These are phyloP conservation scores for Sporothrix brunneoviolacea DNA, from an alignment of 2,329 filamentous ascomycete genomes.

Conservation along the genomic window DNA sequence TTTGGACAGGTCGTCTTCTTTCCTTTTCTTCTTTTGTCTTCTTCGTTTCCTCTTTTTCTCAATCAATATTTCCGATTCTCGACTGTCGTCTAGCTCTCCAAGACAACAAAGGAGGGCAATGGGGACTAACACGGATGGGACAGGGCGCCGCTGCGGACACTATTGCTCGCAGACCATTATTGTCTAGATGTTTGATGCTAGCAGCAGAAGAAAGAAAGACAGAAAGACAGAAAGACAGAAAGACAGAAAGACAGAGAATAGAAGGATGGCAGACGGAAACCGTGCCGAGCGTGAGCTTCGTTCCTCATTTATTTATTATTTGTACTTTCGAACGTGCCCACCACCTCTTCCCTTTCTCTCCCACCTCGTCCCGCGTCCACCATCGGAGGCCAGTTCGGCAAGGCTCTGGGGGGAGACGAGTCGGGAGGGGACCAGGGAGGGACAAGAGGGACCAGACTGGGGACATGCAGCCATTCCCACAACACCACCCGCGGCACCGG, in stretches of 20 bases:
- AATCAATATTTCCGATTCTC: too few relatives aligned
- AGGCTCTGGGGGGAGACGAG: not conserved
- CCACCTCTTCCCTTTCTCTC: not conserved
- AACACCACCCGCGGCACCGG: not conserved
- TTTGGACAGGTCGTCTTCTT: too few relatives aligned
- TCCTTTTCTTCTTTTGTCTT: too few relatives aligned
- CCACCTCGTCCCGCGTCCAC: not conserved
- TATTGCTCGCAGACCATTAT: too few relatives aligned
- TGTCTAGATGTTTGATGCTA: too few relatives aligned
- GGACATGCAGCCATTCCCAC: not conserved
- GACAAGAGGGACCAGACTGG: not conserved
- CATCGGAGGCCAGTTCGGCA: conserved; percentile 5
- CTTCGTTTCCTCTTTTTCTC: too few relatives aligned
- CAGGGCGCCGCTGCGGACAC: not conserved
- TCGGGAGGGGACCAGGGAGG: not conserved
- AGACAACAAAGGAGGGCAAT: not conserved
- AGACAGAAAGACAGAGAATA: not conserved
- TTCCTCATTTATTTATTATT: too few relatives aligned
- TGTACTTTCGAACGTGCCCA: not conserved
- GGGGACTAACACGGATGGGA: not conserved
- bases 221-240: too few relatives aligned
- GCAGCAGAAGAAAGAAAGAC: too few relatives aligned
- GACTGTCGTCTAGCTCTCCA: too few relatives aligned
- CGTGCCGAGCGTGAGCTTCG: too few relatives aligned
- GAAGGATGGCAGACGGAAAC: not conserved